These are phyloP conservation scores for Gossypium davidsonii DNA, from an alignment of 441 rosid genomes.

Conservation along the genomic window DNA sequence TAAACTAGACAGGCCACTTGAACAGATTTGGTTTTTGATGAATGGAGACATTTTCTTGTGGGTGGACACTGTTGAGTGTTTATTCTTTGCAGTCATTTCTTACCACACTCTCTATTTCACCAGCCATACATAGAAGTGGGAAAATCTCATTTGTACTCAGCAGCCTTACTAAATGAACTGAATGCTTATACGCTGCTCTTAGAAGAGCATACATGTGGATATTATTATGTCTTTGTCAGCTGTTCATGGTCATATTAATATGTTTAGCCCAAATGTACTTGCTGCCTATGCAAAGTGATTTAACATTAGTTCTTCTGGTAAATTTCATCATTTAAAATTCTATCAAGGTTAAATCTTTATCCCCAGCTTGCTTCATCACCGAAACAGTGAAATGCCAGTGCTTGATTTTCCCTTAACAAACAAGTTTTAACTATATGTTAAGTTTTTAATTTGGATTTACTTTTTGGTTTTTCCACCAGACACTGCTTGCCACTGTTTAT, in stretches of 20 bases:
- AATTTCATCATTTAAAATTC: not conserved
- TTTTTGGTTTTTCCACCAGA: constrained; percentile 43
- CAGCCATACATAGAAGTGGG: not conserved
- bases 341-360: not conserved
- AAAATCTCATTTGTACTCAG: constrained; percentile 10
- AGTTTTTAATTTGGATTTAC: constrained; percentile 9
- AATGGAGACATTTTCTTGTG: not conserved
- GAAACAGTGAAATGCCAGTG: constrained; percentile 4
- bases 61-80: not conserved
- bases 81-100: not conserved
- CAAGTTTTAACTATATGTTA: not conserved
- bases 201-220: not conserved
- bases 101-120: not conserved
- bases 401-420: constrained; percentile 7
- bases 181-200: not conserved
- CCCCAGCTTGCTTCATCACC: not conserved
- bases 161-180: not conserved
- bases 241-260: constrained; percentile 8
- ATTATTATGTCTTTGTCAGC: not conserved
- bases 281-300: not conserved
- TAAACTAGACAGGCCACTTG: not conserved
- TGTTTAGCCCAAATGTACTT: not conserved
- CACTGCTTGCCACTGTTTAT: constrained; percentile 56
- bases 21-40: not conserved
- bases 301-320: not conserved